Conservation (phyloP, 2,329 filamentous ascomycete genomes). For the Aspergillus intermedius region DNA sequence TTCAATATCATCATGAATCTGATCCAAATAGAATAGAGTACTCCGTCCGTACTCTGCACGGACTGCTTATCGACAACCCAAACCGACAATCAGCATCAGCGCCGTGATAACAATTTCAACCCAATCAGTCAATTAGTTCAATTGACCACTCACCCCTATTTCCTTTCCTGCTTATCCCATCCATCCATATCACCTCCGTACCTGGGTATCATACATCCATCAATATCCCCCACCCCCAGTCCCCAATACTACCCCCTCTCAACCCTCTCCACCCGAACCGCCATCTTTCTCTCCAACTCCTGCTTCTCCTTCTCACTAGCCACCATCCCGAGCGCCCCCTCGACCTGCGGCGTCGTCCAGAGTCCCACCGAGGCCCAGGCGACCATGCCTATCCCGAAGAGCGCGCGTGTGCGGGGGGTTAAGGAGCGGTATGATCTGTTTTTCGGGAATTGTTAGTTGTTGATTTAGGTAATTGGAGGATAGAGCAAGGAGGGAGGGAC, state of each 20-base stretch:
- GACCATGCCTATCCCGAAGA: slow-evolving; percentile 68
- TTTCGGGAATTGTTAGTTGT: background rate
- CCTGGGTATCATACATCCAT: too few species aligned
- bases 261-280: slow-evolving; percentile 27
- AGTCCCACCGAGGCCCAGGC: slow-evolving; percentile 69
- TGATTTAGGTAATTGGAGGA: background rate
- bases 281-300: slow-evolving; percentile 47
- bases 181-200: too few species aligned
- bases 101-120: too few species aligned
- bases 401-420: slow-evolving; percentile 60
- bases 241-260: slow-evolving; percentile 17
- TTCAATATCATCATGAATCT: too few species aligned
- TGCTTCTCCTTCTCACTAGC: slow-evolving; percentile 68
- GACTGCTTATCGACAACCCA: too few species aligned
- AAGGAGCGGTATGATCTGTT: slow-evolving; percentile 64
- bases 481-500: background rate
- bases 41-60: too few species aligned
- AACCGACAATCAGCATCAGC: too few species aligned
- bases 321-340: slow-evolving; percentile 65
- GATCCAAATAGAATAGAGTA: too few species aligned
- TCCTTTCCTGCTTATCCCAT: too few species aligned
- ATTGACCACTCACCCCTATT: too few species aligned
- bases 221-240: background rate
- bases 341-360: slow-evolving; percentile 65
- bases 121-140: too few species aligned